phyloP scores from a whole-genome alignment of 2,329 filamentous ascomycete genomes.

The Drechslerella coelobrocha region DNA sequence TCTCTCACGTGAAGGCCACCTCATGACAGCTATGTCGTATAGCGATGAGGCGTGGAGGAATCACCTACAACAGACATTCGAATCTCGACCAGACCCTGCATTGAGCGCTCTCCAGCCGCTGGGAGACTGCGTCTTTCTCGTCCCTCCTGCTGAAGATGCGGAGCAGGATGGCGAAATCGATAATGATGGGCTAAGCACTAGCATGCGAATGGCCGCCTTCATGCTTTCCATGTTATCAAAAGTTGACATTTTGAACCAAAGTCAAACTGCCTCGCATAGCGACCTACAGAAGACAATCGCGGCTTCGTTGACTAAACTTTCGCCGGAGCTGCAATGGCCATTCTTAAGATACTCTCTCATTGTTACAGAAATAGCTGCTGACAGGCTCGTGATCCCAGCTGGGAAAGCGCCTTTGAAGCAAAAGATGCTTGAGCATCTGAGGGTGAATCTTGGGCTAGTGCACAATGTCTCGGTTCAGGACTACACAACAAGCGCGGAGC shows the following conservation, averaged over 20 bases:
- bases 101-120: conserved; percentile 77
- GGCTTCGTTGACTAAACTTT: conserved; percentile 23
- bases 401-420: conserved; percentile 25
- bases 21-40: conserved; percentile 49
- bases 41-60: conserved; percentile 51
- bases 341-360: conserved; percentile 44
- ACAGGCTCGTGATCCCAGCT: conserved; percentile 32
- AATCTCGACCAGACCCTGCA: conserved; percentile 62
- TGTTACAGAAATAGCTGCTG: conserved; percentile 29
- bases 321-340: conserved; percentile 32
- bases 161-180: conserved; percentile 22
- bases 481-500: conserved; percentile 12
- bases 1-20: conserved; percentile 32
- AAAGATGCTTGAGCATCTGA: conserved; percentile 17
- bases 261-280: neutral
- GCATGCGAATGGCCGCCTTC: conserved; percentile 45
- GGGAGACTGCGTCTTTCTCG: conserved; percentile 72
- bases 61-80: conserved; percentile 43
- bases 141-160: conserved; percentile 56
- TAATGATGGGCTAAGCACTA: conserved; percentile 16
- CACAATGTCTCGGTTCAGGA: conserved; percentile 28
- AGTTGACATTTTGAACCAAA: conserved; percentile 9
- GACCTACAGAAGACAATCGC: conserved; percentile 17
- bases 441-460: conserved; percentile 15
- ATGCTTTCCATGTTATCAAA: conserved; percentile 36